Evolutionary conservation across 108 stramenopile genomes (phyloP).

Genomic region (Nitzschia inconspicua): DNA sequence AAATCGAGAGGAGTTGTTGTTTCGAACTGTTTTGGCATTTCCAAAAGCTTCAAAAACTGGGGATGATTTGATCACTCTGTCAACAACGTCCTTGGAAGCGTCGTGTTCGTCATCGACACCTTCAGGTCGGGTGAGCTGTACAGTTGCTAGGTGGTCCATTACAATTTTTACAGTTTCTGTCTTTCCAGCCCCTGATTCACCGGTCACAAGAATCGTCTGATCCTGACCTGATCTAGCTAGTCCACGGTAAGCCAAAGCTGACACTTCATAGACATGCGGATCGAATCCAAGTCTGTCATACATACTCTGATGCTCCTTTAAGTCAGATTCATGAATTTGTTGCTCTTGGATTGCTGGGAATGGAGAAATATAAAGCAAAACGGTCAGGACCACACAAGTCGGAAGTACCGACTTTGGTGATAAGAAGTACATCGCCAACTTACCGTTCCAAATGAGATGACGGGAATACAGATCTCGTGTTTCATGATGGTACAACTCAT

Average conservation of each 20-base stretch:
- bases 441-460: conserved; percentile 41
- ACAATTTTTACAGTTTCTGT: conserved; percentile 91
- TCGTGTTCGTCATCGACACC: conserved; percentile 12
- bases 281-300: conserved; percentile 46
- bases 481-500: conserved; percentile 40
- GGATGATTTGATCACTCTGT: conserved; percentile 67
- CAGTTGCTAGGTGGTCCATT: conserved; percentile 76
- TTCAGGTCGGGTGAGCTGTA: conserved; percentile 41
- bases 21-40: conserved; percentile 77
- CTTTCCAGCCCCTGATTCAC: conserved; percentile 90
- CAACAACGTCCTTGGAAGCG: conserved; percentile 28
- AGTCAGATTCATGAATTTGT: neutral
- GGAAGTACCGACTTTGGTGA: too few species aligned
- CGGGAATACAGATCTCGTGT: conserved; percentile 51
- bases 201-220: conserved; percentile 81
- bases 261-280: conserved; percentile 80
- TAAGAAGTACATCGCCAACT: neutral
- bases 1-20: conserved; percentile 77
- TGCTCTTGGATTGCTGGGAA: neutral
- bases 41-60: conserved; percentile 88
- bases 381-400: neutral
- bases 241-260: conserved; percentile 68
- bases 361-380: conserved; percentile 1
- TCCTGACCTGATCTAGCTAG: conserved; percentile 42
- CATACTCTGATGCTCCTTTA: conserved; percentile 32